phyloP scores from a whole-genome alignment of 176 grass and related monocot genomes.

The sorghum (Sorghum bicolor) region Sorghum_bicolor_NCBIv3 NC_012879.2:59780001-59780500 shows the following conservation, averaged over 20 bases:
- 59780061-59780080: constrained; percentile 26
- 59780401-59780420: not conserved
- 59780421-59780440: not conserved
- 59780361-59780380: not conserved
- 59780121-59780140: constrained; percentile 16
- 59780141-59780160: not conserved
- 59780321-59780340: not conserved
- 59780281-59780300: no score
- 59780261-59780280: no score
- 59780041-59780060: constrained; percentile 40
- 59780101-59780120: constrained; percentile 31
- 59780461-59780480: not conserved
- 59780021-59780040: constrained; percentile 11
- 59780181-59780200: constrained; percentile 29
- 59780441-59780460: not conserved
- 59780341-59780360: not conserved
- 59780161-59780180: not conserved
- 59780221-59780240: no score
- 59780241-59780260: no score
- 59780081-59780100: not conserved
- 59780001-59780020: constrained; percentile 34
- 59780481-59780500: not conserved
- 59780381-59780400: not conserved
- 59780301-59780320: constrained; percentile 15
- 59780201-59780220: not conserved